phyloP scores from a whole-genome alignment of 306 rosid species.

The Senna tora region DNA sequence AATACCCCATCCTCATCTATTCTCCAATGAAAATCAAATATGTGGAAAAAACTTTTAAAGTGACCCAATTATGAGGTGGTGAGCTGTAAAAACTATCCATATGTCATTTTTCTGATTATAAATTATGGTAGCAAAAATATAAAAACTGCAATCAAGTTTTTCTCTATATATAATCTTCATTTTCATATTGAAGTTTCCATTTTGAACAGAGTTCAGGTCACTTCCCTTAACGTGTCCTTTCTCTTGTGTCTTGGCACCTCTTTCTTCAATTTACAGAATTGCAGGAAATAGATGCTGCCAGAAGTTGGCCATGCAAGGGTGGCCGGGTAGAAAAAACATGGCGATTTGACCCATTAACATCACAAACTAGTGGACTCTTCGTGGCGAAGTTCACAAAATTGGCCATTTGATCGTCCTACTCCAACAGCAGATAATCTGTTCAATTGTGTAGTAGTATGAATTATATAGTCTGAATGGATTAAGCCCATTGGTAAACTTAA shows the following conservation, averaged over 20 bases:
- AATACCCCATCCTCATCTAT: too few relatives aligned
- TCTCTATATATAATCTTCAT: not conserved
- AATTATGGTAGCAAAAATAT: too few relatives aligned
- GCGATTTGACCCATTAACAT: conserved; percentile 76
- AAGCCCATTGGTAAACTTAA: too few relatives aligned
- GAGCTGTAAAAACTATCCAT: too few relatives aligned
- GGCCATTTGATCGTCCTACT: conserved; percentile 33
- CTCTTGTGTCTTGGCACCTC: not conserved
- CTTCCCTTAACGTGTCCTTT: conserved; percentile 14
- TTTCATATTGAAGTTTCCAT: conserved; percentile 6
- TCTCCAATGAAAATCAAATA: too few relatives aligned
- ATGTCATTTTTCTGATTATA: too few relatives aligned
- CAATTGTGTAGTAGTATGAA: too few relatives aligned
- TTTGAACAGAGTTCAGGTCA: not conserved
- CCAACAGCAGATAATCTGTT: too few relatives aligned
- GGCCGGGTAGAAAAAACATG: conserved; percentile 60
- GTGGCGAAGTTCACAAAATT: conserved; percentile 69
- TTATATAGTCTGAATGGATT: too few relatives aligned
- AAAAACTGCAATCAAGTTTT: too few relatives aligned
- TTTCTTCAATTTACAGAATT: conserved; percentile 49
- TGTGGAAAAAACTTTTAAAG: too few relatives aligned
- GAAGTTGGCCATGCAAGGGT: conserved; percentile 80
- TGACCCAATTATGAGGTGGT: too few relatives aligned
- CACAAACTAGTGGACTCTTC: conserved; percentile 87
- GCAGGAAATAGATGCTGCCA: conserved; percentile 62